phyloP scores from a whole-genome alignment of 305 asterid species.

The Fraxinus latifolia region DNA sequence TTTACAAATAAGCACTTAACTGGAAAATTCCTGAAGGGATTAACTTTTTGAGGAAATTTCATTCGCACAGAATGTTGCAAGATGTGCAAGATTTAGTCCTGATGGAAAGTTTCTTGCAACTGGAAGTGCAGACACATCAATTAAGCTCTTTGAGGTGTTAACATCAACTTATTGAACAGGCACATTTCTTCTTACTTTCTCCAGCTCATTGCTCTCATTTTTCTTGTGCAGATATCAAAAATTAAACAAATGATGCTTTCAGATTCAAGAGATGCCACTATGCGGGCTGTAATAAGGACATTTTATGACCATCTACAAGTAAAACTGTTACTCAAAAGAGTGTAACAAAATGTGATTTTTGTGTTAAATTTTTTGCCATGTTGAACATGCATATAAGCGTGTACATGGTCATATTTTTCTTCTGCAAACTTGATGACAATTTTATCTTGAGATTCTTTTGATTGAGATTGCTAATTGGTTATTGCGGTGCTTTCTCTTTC shows the following conservation, averaged over 20 bases:
- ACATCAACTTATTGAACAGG: conserved; percentile 18
- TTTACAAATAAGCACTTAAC: conserved; percentile 15
- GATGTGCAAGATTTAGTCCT: conserved; percentile 87
- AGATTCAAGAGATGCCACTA: conserved; percentile 62
- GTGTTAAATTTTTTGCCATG: neutral
- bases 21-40: conserved; percentile 20
- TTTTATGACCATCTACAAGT: conserved; percentile 83
- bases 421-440: conserved; percentile 13
- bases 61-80: conserved; percentile 54
- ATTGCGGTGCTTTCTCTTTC: neutral
- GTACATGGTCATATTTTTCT: conserved; percentile 13
- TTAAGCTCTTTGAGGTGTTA: conserved; percentile 79
- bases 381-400: conserved; percentile 11
- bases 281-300: conserved; percentile 68
- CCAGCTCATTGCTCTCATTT: conserved; percentile 21
- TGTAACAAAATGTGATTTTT: neutral
- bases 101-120: conserved; percentile 90
- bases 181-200: conserved; percentile 21
- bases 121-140: conserved; percentile 84
- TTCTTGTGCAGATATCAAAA: conserved; percentile 50
- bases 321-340: conserved; percentile 24
- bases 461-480: neutral
- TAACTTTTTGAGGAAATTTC: conserved; percentile 1
- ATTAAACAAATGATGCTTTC: conserved; percentile 77
- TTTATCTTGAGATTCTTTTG: neutral